Base-by-base conservation (phyloP, 2,329 filamentous ascomycete species). In the Fusarium ambrosium region DNA sequence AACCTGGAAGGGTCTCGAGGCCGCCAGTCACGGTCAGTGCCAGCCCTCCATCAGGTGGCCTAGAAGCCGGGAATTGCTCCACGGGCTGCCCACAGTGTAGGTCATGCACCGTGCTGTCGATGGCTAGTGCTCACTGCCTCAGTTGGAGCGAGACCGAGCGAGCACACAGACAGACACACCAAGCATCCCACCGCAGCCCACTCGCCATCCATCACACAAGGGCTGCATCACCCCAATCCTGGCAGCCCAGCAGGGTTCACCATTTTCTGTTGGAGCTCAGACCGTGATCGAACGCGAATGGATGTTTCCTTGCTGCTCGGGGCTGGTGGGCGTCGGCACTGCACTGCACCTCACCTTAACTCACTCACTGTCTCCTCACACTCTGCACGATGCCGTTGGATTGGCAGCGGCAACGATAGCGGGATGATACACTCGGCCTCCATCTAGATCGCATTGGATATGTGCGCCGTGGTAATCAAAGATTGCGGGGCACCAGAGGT, bases 111-210 rank as follows among this genome's bases (percentile, higher is more conserved):
- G 72, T 74, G 69, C 29, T 32, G 55, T 24, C 39, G 45, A 59
- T 58, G 59, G 62, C 64, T 77, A 77, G 72, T 72, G 76, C 72
- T 77, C 76, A 77, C 76, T 78, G 68, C 76, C 76, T 72, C 69
- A 72, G 29, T 24, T 64, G 64, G 70, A 56, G 41, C 58, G 53
- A 43, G 39, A 43, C n/a, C 43, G 43, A 48, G 14, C 67, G 10
- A 32, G 29, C 32, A 34, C 32, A 37, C 34, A 36, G 39, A 53
- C 48, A 29, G 24, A 29, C 48, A 51, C 45, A 43, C 20, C 62
- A 55, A 55, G 41, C 65, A 68, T 63, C 65, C 61, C 62, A 72
- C 70, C 60, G 22, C 43, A 51, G 45, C 45, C 45, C 65, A 64
- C 56, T 64, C 63, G 48, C 56, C 63, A 68, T 56, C 67, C 64